These are phyloP conservation scores for Penicillium sp. DNA, from an alignment of 2,329 filamentous ascomycete species.

Conservation along the genomic window DNA sequence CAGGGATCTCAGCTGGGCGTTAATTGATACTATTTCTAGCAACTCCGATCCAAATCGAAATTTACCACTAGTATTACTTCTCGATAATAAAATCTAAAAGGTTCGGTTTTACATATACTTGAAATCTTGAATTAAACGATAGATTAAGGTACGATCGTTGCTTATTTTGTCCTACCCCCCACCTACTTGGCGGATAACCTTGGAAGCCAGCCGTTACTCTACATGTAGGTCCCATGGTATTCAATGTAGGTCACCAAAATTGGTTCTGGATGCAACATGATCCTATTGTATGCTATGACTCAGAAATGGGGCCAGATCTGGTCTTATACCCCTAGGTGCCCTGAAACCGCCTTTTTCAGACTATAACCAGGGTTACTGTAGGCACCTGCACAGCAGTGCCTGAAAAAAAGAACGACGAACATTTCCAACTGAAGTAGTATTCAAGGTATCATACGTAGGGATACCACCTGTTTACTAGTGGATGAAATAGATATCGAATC, in stretches of 20 bases:
- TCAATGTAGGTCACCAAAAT: neutral
- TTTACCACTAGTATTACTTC: too few relatives aligned
- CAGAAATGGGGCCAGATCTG: conserved; percentile 6
- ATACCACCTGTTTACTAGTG: neutral
- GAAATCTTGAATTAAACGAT: neutral
- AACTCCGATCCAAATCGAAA: too few relatives aligned
- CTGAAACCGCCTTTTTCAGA: neutral
- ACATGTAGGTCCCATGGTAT: neutral
- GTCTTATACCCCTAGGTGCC: neutral
- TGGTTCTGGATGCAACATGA: neutral
- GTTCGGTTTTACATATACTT: neutral
- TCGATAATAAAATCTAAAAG: too few relatives aligned
- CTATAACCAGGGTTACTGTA: conserved; percentile 9
- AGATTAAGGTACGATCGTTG: neutral
- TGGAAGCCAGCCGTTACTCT: neutral
- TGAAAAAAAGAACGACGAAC: neutral
- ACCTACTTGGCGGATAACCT: too few relatives aligned
- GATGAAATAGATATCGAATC: neutral
- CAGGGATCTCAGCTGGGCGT: too few relatives aligned
- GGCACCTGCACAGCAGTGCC: neutral
- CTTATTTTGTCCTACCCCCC: neutral
- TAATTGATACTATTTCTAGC: too few relatives aligned
- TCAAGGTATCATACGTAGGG: neutral
- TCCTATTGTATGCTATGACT: conserved; percentile 1
- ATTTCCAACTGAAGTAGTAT: neutral